Evolutionary conservation across 73 alveolate genomes (phyloP), one percentile per base, ranked within the genome.

Genomic region (Loxodes magnus): DNA sequence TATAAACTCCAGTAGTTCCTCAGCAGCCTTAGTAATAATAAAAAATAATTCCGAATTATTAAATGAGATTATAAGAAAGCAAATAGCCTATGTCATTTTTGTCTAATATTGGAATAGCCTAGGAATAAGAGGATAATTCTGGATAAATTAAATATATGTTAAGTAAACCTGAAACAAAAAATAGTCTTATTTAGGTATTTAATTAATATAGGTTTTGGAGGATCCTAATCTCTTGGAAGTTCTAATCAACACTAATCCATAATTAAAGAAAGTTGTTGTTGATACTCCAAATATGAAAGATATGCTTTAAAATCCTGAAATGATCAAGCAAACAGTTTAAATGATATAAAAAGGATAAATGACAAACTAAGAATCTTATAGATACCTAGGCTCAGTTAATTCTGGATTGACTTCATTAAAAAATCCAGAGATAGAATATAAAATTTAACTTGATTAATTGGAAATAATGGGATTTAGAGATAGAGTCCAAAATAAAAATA

Each of bases 391-490:
- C n/a, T n/a, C n/a, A n/a, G n/a, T n/a, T n/a, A n/a, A n/a, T n/a
- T n/a, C n/a, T n/a, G n/a, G n/a, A 12, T 7, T 10, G 14, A 24
- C 2, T 24, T 9, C 14, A 2, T 2, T 1, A 7, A 9, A 10
- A 22, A 21, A 22, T 39, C 84, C 88, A 31, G 88, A 77, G 51
- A 92, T 73, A 54, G 81, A 77, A 55, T 85, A 79, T 84, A 79
- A 78, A 28, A 79, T 74, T 14, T 93, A 91, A 80, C 67, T 88
- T 22, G 71, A 77, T 31, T 84, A 87, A 71, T 74, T 91, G 57
- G 66, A 84, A 67, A 97, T 79, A 30, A 82, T 91, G 95, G 98
- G 98, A 43, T 91, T 88, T 70, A 62, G 76, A 25, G 85, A 91
- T 49, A 94, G 84, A 68, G 84, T 71, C 30, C 72, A 79, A 16